A percentile compares a stretch with the other conserved stretches of the same genome.
Evolutionary conservation across 495 filamentous ascomycete species (phyloP).

Genomic region (Letharia lupina): DNA sequence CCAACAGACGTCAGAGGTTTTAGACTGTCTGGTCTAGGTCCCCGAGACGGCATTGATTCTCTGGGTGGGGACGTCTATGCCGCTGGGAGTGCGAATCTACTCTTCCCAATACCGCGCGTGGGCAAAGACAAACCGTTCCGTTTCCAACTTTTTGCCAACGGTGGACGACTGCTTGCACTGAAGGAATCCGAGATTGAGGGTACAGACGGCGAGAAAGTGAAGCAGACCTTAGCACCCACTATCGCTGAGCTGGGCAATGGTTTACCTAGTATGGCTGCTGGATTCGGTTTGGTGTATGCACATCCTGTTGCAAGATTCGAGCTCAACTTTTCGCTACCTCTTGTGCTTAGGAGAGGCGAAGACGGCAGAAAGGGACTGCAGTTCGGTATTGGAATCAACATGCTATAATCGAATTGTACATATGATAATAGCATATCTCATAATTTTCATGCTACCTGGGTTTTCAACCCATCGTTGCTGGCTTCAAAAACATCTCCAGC

Average conservation of each 20-base stretch:
- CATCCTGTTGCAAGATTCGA: constrained; percentile 89
- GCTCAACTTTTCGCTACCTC: constrained; percentile 83
- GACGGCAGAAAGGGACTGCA: constrained; percentile 83
- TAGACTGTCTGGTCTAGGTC: constrained; percentile 77
- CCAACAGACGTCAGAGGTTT: constrained; percentile 94
- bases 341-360: constrained; percentile 73
- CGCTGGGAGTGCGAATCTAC: constrained; percentile 73
- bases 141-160: constrained; percentile 84
- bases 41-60: constrained; percentile 73
- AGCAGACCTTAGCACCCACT: constrained; percentile 43
- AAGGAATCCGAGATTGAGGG: constrained; percentile 49
- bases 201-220: constrained; percentile 47
- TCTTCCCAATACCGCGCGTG: constrained; percentile 72
- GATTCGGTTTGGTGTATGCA: constrained; percentile 86
- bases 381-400: constrained; percentile 89
- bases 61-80: constrained; percentile 88
- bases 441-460: too few relatives aligned
- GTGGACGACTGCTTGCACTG: constrained; percentile 73
- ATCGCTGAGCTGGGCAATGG: constrained; percentile 60
- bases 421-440: constrained; percentile 8
- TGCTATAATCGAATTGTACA: constrained; percentile 50
- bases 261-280: constrained; percentile 77
- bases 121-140: constrained; percentile 76
- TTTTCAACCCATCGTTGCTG: too few relatives aligned
- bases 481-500: too few relatives aligned